Conservation (phyloP, 208 protist species). For the Wallacemonas sp. region DNA sequence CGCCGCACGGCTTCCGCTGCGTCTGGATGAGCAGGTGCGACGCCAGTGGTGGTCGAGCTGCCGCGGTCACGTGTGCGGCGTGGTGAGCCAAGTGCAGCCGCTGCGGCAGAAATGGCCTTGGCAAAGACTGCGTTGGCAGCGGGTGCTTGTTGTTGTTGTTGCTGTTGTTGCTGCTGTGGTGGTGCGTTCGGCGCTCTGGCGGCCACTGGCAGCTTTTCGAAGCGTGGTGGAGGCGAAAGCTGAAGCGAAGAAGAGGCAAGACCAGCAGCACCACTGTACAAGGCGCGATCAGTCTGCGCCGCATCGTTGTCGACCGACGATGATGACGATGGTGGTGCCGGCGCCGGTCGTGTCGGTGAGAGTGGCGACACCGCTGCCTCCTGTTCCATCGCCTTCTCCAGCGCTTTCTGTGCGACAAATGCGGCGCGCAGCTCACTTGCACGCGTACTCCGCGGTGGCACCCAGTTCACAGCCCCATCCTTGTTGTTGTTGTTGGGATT, state of each 20-base stretch:
- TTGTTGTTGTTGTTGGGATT: no score
- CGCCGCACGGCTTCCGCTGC: slow-evolving; percentile 8
- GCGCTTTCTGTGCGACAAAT: not conserved
- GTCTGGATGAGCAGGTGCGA: no score
- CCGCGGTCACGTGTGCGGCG: no score
- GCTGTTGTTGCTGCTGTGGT: not conserved
- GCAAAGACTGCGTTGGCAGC: not conserved
- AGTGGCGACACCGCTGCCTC: not conserved
- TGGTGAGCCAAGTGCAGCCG: no score
- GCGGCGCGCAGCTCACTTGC: slow-evolving; percentile 12
- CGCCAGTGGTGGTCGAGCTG: no score
- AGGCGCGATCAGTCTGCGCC: not conserved
- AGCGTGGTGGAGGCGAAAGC: slow-evolving; percentile 8
- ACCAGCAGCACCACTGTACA: not conserved
- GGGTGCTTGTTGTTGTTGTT: not conserved
- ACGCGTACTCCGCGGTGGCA: not conserved
- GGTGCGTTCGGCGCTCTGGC: not conserved
- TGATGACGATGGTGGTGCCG: not conserved
- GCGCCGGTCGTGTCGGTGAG: not conserved
- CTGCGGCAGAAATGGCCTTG: no score
- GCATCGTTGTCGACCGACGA: not conserved
- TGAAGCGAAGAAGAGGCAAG: not conserved
- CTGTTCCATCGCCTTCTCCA: not conserved
- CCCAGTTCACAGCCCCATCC: not conserved
- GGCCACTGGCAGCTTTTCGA: not conserved